Conservation (phyloP, 352 stramenopile genomes). For the Blastocystis sp. region DNA sequence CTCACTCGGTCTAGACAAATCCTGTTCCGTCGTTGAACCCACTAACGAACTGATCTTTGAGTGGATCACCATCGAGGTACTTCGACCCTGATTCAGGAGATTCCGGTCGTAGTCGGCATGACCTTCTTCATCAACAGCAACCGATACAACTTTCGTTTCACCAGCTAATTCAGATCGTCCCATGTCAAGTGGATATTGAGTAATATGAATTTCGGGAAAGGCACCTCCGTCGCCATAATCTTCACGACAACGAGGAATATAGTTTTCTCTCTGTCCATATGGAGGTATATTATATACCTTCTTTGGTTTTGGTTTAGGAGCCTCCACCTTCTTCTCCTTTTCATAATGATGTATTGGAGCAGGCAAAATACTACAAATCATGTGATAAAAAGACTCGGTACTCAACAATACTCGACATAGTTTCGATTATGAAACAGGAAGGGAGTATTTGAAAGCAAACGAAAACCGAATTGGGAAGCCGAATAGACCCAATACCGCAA, state of each 20-base stretch:
- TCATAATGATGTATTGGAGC: constrained; percentile 47
- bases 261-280: constrained; percentile 63
- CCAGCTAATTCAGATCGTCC: constrained; percentile 77
- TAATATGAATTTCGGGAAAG: constrained; percentile 94
- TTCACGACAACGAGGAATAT: constrained; percentile 63
- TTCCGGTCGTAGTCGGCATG: constrained; percentile 83
- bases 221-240: constrained; percentile 94
- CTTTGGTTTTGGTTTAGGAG: constrained; percentile 22
- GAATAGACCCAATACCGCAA: background rate
- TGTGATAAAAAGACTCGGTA: background rate
- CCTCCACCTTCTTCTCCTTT: constrained; percentile 38
- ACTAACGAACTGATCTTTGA: constrained; percentile 15
- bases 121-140: constrained; percentile 83
- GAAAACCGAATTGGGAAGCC: background rate
- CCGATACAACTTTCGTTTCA: constrained; percentile 73
- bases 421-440: background rate
- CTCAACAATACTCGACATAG: constrained; percentile 38
- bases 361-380: constrained; percentile 21
- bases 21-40: constrained; percentile 48
- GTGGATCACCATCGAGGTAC: constrained; percentile 65
- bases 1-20: constrained; percentile 72
- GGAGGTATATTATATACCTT: constrained; percentile 62
- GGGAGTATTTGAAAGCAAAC: background rate
- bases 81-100: constrained; percentile 88
- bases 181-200: constrained; percentile 90